These are phyloP conservation scores for Globisporangium spiculum DNA, from an alignment of 352 stramenopile genomes.

Conservation along the genomic window DNA sequence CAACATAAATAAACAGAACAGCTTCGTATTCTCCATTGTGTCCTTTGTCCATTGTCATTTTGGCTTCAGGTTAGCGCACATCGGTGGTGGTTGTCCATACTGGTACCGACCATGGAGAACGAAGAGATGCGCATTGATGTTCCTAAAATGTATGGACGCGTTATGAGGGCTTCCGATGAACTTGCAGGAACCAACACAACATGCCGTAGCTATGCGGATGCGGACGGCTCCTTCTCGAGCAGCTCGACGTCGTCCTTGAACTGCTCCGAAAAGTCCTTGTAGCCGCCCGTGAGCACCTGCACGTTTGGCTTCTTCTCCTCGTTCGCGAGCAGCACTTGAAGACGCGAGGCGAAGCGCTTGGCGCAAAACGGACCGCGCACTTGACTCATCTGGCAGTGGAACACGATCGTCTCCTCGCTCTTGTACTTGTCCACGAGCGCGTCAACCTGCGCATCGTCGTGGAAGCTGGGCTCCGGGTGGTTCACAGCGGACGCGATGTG, in stretches of 20 bases:
- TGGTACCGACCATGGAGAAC: no score
- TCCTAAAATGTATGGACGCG: background rate
- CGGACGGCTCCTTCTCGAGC: constrained; percentile 28
- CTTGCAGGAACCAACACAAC: background rate
- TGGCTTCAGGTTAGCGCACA: no score
- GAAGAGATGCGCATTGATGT: background rate
- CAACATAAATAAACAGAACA: background rate
- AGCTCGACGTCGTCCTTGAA: constrained; percentile 66
- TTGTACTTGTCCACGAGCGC: constrained; percentile 64
- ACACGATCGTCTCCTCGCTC: constrained; percentile 59
- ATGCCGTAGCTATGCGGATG: background rate
- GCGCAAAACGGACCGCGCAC: constrained; percentile 76
- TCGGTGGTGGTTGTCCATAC: no score
- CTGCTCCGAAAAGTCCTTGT: constrained; percentile 50
- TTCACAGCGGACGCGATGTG: constrained; percentile 75
- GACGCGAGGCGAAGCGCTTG: constrained; percentile 61
- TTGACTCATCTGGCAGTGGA: constrained; percentile 88
- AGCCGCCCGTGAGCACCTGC: constrained; percentile 69
- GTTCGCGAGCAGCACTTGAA: constrained; percentile 41
- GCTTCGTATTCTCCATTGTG: background rate
- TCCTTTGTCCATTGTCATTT: no score
- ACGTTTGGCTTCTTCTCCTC: constrained; percentile 45
- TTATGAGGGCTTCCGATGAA: background rate
- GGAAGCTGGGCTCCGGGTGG: constrained; percentile 68
- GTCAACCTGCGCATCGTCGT: constrained; percentile 75